Evolutionary conservation across 441 rosid genomes (phyloP), one percentile per base, ranked within the genome.

Genomic region (Isatis lusitanica): DNA sequence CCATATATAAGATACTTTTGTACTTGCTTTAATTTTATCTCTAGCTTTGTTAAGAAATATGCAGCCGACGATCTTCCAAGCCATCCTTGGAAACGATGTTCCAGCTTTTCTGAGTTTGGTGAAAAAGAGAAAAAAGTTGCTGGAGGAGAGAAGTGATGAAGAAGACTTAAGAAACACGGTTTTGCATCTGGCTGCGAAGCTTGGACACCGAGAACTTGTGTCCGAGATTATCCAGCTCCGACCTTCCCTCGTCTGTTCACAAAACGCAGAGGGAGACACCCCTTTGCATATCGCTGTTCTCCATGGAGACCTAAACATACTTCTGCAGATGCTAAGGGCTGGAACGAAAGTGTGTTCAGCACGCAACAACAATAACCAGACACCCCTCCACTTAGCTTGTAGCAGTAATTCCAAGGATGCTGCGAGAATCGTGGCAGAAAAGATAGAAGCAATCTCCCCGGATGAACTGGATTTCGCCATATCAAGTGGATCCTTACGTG

Each of bases 261-360:
- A 63, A 53, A 83, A 86, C 62, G 71, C 58, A 50, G 64, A 43
- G 13, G 1, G 59, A 81, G 79, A 85, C 80, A 86, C 83, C 0
- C 85, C 87, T 4, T 62, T 86, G 68, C 85, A 84, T 17, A 82
- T 80, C 43, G 86, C 88, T 4, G 85, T 80, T 68, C 59, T 82
- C 38, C 80, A 63, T 24, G 90, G 90, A 76, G 50, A 62, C 40
- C 48, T 53, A 39, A 81, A 75, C 64, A 68, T 82, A 56, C 79
- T 80, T 39, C 59, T 3, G 60, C 11, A 68, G 1, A 15, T 86
- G 58, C 67, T 78, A 68, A 80, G 59, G 71, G 36, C 21, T 1
- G 83, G 66, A n/a, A 6, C 15, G 2, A 3, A 59, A 46, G 4
- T 0, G 1, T 70, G 74, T 70, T 33, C 66, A 4, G 36, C 66